Evolutionary conservation across 2,329 filamentous ascomycete species (phyloP).

Genomic region (Fulvia fulva): DNA sequence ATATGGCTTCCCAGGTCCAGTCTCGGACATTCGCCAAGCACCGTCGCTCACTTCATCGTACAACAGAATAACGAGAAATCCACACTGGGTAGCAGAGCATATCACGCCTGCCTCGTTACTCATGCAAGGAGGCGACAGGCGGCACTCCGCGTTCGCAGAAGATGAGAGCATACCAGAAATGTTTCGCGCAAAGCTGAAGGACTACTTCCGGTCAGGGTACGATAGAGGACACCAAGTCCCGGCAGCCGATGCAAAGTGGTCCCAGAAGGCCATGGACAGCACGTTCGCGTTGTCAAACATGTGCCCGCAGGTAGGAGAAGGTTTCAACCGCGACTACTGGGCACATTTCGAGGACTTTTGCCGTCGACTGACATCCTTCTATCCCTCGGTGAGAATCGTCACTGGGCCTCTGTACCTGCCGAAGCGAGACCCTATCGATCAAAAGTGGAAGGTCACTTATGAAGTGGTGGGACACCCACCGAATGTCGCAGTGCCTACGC

Average conservation of each 20-base stretch:
- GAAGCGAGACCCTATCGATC: conserved; percentile 72
- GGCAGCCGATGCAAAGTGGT: conserved; percentile 94
- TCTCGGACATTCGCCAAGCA: conserved; percentile 75
- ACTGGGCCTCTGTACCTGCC: conserved; percentile 94
- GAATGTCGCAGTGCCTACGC: conserved; percentile 91
- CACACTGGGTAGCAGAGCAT: conserved; percentile 88
- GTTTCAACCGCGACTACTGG: conserved; percentile 99
- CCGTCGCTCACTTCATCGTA: conserved; percentile 78
- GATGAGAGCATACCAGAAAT: conserved; percentile 73
- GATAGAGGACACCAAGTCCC: conserved; percentile 96
- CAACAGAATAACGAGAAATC: conserved; percentile 87
- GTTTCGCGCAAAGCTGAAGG: conserved; percentile 85
- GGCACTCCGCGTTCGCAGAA: conserved; percentile 77
- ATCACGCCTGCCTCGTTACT: conserved; percentile 85
- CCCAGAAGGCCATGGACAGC: conserved; percentile 87
- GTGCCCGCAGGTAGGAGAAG: conserved; percentile 96
- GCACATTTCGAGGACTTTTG: conserved; percentile 98
- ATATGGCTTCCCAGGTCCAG: conserved; percentile 80
- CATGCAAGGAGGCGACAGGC: conserved; percentile 71
- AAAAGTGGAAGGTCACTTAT: conserved; percentile 93
- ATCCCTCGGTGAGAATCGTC: conserved; percentile 84
- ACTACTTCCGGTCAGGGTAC: conserved; percentile 93
- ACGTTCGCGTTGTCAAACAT: conserved; percentile 94
- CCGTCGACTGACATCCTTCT: conserved; percentile 71
- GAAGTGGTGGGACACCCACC: conserved; percentile 93